Base-by-base conservation (phyloP, 192 early-diverging fungal species). In the Backusella morwellensis region DNA sequence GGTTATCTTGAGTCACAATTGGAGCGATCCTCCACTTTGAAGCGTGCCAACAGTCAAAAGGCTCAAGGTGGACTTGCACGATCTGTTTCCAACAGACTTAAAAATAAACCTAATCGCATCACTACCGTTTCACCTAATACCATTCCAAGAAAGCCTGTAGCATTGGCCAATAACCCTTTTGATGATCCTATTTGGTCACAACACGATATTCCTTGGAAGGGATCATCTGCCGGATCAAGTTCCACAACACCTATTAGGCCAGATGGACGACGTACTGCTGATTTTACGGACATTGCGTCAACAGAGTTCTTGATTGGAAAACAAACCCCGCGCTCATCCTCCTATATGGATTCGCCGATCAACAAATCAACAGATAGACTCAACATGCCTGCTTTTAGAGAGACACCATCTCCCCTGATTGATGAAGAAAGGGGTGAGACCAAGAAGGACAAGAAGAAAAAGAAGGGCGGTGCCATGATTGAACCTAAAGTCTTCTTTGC, bases 401-500 rank as follows among this genome's bases (percentile, higher is more conserved):
- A 29, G n/a, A 63, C 23, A 11, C 56, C 26, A 29, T 63, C 56
- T 12, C 56, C 56, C 23, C 91, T 34, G 90, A 29, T 63, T 3
- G 56, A 63, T 29, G 56, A 63, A 63, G 56, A 63, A 63, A 63
- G 26, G 56, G 56, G 56, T 63, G 56, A 63, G 11, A 29, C 9
- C 12, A 29, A 29, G 26, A 63, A 63, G 26, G 56, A 29, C 1
- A 63, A 14, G 26, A 63, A 63, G 12, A 63, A 29, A 4, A 63
- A 14, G 26, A 63, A 63, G 21, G 14, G 14, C 56, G 56, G 56
- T 12, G 56, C 56, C 4, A 23, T 9, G 4, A 29, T 63, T 29
- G 93, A 96, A 68, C 95, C 95, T 69, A 98, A 98, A 77, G 91
- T 96, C 54, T 97, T 89, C 81, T 97, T 98, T 86, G 95, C 95